Evolutionary conservation across 2,329 filamentous ascomycete species (phyloP).

Genomic region (Aspergillus sclerotialis): DNA sequence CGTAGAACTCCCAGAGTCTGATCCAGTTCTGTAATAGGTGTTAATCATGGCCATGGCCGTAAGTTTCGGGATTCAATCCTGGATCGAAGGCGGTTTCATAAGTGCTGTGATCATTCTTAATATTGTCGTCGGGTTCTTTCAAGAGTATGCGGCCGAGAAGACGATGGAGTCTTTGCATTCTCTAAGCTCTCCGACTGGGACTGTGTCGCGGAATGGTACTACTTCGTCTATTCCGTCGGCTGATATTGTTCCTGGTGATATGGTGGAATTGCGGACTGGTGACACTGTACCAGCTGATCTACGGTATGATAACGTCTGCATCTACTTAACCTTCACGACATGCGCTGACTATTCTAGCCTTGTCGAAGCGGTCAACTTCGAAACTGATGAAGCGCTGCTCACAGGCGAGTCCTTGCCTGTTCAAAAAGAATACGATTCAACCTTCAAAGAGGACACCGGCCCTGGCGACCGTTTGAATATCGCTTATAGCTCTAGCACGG

Average conservation of each 20-base stretch:
- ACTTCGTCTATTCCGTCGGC: conserved; percentile 45
- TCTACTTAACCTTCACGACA: neutral
- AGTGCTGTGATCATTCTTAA: conserved; percentile 53
- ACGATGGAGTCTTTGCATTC: conserved; percentile 50
- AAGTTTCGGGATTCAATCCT: conserved; percentile 47
- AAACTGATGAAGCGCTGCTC: conserved; percentile 58
- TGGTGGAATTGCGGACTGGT: conserved; percentile 44
- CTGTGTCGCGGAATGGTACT: conserved; percentile 48
- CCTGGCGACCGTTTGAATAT: conserved; percentile 53
- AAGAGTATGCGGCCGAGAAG: conserved; percentile 52
- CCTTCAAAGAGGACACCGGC: conserved; percentile 44
- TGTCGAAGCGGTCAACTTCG: conserved; percentile 58
- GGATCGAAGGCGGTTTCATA: conserved; percentile 51
- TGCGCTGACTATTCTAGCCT: conserved; percentile 40
- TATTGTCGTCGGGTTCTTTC: conserved; percentile 50
- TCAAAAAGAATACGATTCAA: conserved; percentile 39
- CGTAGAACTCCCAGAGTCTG: conserved; percentile 12
- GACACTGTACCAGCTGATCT: conserved; percentile 54
- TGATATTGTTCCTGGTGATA: conserved; percentile 54
- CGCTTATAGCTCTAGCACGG: conserved; percentile 51
- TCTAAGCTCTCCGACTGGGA: conserved; percentile 47
- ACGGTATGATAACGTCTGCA: conserved; percentile 29
- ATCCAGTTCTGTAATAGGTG: conserved; percentile 48
- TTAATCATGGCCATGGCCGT: conserved; percentile 66
- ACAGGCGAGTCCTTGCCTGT: conserved; percentile 57